phyloP scores from a whole-genome alignment of 1,139 yeast species.

The Kluyveromyces sp. region DNA sequence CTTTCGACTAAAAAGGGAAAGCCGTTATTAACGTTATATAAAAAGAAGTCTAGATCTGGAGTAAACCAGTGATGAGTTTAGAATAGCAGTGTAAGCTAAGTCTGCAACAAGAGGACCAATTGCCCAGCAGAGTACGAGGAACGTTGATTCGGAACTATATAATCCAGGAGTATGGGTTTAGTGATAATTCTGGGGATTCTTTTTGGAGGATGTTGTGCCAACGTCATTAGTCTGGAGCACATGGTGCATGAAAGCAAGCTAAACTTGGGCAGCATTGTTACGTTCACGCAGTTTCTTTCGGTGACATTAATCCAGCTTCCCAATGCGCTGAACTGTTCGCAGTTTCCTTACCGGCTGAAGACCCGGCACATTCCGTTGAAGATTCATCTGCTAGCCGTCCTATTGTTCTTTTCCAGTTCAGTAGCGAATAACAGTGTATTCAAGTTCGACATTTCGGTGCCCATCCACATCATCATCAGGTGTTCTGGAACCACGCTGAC shows the following conservation, averaged over 20 bases:
- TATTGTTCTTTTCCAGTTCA: constrained; percentile 46
- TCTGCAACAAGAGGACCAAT: no score
- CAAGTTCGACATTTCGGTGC: constrained; percentile 53
- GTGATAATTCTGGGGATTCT: constrained; percentile 32
- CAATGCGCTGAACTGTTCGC: constrained; percentile 32
- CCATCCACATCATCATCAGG: constrained; percentile 60
- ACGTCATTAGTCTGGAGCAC: constrained; percentile 56
- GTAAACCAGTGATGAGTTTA: no score
- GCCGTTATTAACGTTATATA: no score
- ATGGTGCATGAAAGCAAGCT: constrained; percentile 36
- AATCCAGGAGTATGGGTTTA: constrained; percentile 1
- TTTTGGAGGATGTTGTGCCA: constrained; percentile 70
- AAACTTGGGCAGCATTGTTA: constrained; percentile 45
- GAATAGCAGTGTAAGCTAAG: no score
- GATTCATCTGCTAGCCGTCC: constrained; percentile 44
- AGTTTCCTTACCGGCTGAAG: constrained; percentile 19
- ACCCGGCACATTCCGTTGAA: constrained; percentile 41
- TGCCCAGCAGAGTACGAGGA: not conserved
- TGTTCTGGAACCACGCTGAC: constrained; percentile 61
- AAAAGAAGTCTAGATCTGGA: no score
- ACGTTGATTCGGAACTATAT: no score
- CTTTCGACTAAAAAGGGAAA: no score
- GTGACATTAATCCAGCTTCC: constrained; percentile 43
- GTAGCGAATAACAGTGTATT: constrained; percentile 55
- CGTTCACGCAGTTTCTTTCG: constrained; percentile 54